Evolutionary conservation across 2,329 filamentous ascomycete genomes (phyloP).

Genomic region (Alternaria solani): DNA sequence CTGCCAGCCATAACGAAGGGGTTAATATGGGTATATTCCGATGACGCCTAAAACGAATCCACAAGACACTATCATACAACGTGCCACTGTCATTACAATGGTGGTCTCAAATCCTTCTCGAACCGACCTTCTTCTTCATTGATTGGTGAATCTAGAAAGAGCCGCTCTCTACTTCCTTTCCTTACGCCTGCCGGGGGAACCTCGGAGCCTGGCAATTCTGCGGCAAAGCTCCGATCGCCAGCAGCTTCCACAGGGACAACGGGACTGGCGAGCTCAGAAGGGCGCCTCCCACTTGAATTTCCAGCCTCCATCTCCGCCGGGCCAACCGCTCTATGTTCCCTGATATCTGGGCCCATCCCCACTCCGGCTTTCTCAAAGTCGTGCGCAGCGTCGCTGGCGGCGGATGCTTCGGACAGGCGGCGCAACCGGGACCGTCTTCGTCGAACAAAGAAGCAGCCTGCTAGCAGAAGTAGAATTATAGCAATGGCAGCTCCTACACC

Average conservation of each 20-base stretch:
- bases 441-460: slow-evolving; percentile 22
- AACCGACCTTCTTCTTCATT: slow-evolving; percentile 15
- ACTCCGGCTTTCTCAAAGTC: slow-evolving; percentile 25
- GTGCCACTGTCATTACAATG: not conserved
- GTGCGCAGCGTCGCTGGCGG: slow-evolving; percentile 7
- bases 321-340: slow-evolving; percentile 6
- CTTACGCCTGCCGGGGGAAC: slow-evolving; percentile 1
- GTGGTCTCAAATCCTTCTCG: slow-evolving; percentile 6
- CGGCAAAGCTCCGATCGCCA: slow-evolving; percentile 17
- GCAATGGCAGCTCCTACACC: slow-evolving; percentile 26
- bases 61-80: not conserved
- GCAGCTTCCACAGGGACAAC: slow-evolving; percentile 12
- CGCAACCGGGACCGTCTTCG: slow-evolving; percentile 11
- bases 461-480: slow-evolving; percentile 20
- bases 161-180: slow-evolving; percentile 17
- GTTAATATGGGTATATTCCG: not conserved
- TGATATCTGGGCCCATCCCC: slow-evolving; percentile 6
- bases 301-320: slow-evolving; percentile 11
- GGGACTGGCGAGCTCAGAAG: slow-evolving; percentile 23
- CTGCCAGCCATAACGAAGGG: not conserved
- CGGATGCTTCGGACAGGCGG: not conserved
- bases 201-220: slow-evolving; percentile 22
- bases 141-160: slow-evolving; percentile 23
- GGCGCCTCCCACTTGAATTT: slow-evolving; percentile 3
- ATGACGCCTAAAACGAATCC: not conserved